Percentiles rank a stretch among this genome's conserved stretches.
phyloP scores from a whole-genome alignment of 805 yeast species.

The Ogataea allantospora region DNA sequence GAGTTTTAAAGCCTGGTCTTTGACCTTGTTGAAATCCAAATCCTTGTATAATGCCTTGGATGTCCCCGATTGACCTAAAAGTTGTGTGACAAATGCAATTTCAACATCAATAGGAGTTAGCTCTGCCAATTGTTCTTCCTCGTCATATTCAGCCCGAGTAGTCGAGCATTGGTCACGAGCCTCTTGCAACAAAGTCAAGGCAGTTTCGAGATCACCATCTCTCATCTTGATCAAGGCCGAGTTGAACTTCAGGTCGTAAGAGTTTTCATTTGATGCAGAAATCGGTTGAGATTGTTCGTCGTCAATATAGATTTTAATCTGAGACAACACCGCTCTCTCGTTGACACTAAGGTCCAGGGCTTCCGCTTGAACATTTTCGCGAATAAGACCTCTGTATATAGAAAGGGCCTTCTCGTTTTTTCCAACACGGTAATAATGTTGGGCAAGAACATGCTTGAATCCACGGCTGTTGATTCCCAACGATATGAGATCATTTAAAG shows the following conservation, averaged over 20 bases:
- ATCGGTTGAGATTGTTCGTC: conserved; percentile 6
- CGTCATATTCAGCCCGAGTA: conserved; percentile 39
- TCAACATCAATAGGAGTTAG: conserved; percentile 61
- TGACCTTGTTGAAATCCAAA: conserved; percentile 31
- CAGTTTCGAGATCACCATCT: conserved; percentile 36
- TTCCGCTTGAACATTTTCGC: conserved; percentile 39
- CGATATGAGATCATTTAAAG: conserved; percentile 21
- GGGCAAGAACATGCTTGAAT: conserved; percentile 50
- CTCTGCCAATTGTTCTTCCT: conserved; percentile 49
- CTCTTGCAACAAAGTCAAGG: conserved; percentile 43
- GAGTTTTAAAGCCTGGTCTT: conserved; percentile 41
- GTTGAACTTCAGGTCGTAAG: conserved; percentile 64
- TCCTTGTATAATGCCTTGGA: conserved; percentile 38
- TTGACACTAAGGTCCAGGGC: conserved; percentile 55
- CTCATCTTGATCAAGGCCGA: conserved; percentile 50
- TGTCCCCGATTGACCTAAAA: conserved; percentile 34
- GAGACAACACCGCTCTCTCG: conserved; percentile 67
- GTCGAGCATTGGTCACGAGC: conserved; percentile 44
- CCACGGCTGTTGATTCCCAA: conserved; percentile 34
- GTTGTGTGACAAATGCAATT: conserved; percentile 52
- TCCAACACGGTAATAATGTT: conserved; percentile 49
- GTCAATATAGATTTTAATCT: conserved; percentile 26
- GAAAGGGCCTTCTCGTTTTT: conserved; percentile 42
- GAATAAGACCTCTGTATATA: conserved; percentile 43
- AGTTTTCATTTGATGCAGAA: conserved; percentile 16